These are phyloP conservation scores for Globisporangium nunn DNA, from an alignment of 352 stramenopile genomes.

Conservation along the genomic window DNA sequence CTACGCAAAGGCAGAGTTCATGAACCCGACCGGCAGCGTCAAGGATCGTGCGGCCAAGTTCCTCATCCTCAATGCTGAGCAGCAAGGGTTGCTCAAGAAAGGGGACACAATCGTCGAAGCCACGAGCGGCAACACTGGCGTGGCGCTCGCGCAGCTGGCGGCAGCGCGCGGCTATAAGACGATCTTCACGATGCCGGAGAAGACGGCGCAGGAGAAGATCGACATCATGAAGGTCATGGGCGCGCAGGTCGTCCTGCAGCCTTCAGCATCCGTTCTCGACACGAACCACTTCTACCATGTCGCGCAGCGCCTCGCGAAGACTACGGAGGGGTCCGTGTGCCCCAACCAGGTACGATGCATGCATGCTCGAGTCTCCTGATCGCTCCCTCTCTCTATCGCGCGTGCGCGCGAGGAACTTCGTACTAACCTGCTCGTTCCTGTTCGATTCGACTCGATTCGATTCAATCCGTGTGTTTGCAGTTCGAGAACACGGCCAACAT, in stretches of 20 bases:
- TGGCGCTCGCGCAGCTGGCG: constrained; percentile 87
- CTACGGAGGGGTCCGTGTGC: constrained; percentile 30
- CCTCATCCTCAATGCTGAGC: constrained; percentile 90
- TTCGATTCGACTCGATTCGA: no score
- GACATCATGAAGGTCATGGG: constrained; percentile 77
- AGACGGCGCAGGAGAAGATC: constrained; percentile 66
- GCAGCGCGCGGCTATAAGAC: constrained; percentile 81
- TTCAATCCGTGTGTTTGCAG: constrained; percentile 6
- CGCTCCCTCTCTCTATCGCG: background rate
- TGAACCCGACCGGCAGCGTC: constrained; percentile 91
- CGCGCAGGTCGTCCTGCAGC: constrained; percentile 55
- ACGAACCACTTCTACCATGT: constrained; percentile 75
- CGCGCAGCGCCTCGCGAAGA: constrained; percentile 39
- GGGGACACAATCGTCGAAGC: constrained; percentile 69
- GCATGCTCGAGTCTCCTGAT: background rate
- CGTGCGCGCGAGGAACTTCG: background rate
- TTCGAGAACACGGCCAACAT: constrained; percentile 80
- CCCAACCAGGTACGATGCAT: constrained; percentile 33
- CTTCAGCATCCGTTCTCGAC: constrained; percentile 54
- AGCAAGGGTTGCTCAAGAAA: constrained; percentile 69
- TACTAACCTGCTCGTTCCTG: background rate
- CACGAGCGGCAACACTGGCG: constrained; percentile 90
- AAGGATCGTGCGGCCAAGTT: constrained; percentile 92
- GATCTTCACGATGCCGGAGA: constrained; percentile 67
- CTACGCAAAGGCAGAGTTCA: constrained; percentile 75